Conservation (phyloP, 1,139 yeast species). For the Protomyces lactucae-debilis region DNA sequence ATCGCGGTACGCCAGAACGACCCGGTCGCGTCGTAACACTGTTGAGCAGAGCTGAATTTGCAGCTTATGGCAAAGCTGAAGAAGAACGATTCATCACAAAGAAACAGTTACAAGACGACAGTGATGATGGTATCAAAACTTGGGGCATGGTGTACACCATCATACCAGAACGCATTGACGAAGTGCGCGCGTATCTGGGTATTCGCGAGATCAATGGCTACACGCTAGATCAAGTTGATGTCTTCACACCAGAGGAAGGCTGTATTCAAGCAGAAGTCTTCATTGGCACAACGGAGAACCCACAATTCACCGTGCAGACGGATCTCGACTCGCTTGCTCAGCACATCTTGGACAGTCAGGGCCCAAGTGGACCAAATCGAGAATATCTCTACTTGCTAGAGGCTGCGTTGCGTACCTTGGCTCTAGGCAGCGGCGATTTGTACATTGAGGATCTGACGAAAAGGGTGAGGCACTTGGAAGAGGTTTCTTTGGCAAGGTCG, state of each 20-base stretch:
- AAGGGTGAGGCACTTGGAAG: background rate
- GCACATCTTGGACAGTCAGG: conserved; percentile 53
- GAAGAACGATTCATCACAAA: conserved; percentile 33
- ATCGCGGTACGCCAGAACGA: conserved; percentile 75
- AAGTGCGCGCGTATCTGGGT: conserved; percentile 66
- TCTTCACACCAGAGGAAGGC: conserved; percentile 47
- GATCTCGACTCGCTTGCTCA: conserved; percentile 51
- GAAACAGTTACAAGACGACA: conserved; percentile 18
- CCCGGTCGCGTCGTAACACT: conserved; percentile 90
- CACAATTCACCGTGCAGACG: conserved; percentile 62
- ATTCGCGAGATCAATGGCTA: conserved; percentile 87
- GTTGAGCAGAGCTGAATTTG: conserved; percentile 52
- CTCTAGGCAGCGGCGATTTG: conserved; percentile 40
- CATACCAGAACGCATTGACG: conserved; percentile 56
- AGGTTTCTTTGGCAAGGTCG: background rate
- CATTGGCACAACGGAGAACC: conserved; percentile 76
- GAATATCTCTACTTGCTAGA: conserved; percentile 62
- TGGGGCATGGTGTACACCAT: conserved; percentile 85
- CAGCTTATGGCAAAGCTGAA: background rate
- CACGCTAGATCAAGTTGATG: conserved; percentile 62
- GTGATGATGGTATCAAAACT: conserved; percentile 42
- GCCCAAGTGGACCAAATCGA: conserved; percentile 76
- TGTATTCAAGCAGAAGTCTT: conserved; percentile 63
- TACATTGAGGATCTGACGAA: conserved; percentile 36
- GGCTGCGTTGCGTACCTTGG: conserved; percentile 51